Percentiles rank a stretch among this genome's conserved stretches.
Evolutionary conservation across 352 stramenopile species (phyloP).

Genomic region (Pythium coloratum): DNA sequence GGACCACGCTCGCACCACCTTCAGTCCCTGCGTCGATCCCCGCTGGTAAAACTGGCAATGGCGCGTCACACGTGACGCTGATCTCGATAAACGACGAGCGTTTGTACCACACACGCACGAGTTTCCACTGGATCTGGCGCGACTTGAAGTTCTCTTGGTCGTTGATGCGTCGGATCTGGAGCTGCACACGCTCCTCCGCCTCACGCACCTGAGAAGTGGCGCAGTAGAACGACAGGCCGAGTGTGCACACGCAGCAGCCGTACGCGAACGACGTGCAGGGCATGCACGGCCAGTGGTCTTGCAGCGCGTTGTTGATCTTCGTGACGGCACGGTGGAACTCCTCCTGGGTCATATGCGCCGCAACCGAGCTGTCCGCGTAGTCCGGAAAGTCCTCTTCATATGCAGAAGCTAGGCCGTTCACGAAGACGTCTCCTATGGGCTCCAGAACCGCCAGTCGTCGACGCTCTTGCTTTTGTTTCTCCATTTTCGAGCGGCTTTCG

Average conservation of each 20-base stretch:
- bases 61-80: constrained; percentile 23
- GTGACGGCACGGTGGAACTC: constrained; percentile 64
- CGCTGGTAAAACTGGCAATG: constrained; percentile 14
- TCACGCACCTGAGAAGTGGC: constrained; percentile 72
- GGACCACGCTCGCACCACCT: background rate
- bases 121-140: constrained; percentile 59
- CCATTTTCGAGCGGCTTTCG: constrained; percentile 1
- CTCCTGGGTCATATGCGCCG: constrained; percentile 48
- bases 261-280: constrained; percentile 80
- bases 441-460: constrained; percentile 48
- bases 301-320: constrained; percentile 81
- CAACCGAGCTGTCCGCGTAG: constrained; percentile 35
- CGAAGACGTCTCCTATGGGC: constrained; percentile 72
- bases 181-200: constrained; percentile 55
- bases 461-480: constrained; percentile 10
- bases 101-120: constrained; percentile 72
- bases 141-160: constrained; percentile 57
- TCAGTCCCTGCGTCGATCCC: background rate
- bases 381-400: constrained; percentile 78
- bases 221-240: constrained; percentile 82
- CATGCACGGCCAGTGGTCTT: constrained; percentile 85
- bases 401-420: constrained; percentile 72
- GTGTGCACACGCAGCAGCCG: constrained; percentile 81
- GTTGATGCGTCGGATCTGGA: constrained; percentile 77
- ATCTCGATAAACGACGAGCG: constrained; percentile 74